Percentiles rank a stretch among this genome's conserved stretches.
Evolutionary conservation across 202 grass and related monocot species (phyloP).

Genomic region (Brachypodium distachyon): DNA sequence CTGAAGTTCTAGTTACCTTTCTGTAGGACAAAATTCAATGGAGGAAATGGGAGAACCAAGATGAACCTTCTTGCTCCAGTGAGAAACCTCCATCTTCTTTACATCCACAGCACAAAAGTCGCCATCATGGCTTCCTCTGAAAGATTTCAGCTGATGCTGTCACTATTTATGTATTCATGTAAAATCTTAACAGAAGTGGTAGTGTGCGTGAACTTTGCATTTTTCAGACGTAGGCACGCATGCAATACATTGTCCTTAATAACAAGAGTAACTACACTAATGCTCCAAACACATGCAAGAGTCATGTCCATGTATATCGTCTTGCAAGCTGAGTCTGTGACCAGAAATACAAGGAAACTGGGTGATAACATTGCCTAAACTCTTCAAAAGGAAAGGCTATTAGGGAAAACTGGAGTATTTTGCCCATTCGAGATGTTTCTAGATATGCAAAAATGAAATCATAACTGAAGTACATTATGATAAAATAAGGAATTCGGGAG

Average conservation of each 20-base stretch:
- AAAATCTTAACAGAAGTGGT: neutral
- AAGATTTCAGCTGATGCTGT: constrained; percentile 1
- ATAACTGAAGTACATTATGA: neutral
- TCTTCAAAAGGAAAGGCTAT: neutral
- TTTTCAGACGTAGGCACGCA: neutral
- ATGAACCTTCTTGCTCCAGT: constrained; percentile 94
- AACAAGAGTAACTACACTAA: neutral
- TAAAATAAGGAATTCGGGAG: neutral
- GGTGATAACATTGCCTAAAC: neutral
- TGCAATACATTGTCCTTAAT: neutral
- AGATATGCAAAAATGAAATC: constrained; percentile 4
- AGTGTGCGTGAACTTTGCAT: neutral
- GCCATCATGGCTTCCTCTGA: constrained; percentile 78
- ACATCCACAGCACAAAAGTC: constrained; percentile 87
- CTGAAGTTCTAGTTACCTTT: constrained; percentile 47
- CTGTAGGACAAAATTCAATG: constrained; percentile 85
- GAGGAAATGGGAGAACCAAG: constrained; percentile 49
- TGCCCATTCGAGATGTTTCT: neutral
- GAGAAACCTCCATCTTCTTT: constrained; percentile 86
- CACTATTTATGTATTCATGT: neutral
- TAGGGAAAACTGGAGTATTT: neutral
- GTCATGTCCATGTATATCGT: neutral
- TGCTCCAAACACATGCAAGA: neutral
- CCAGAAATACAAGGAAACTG: neutral
- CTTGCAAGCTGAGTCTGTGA: neutral